Evolutionary conservation across 225 moss, liverwort and hornwort species (phyloP).

Genomic region (Climacium dendroides): DNA sequence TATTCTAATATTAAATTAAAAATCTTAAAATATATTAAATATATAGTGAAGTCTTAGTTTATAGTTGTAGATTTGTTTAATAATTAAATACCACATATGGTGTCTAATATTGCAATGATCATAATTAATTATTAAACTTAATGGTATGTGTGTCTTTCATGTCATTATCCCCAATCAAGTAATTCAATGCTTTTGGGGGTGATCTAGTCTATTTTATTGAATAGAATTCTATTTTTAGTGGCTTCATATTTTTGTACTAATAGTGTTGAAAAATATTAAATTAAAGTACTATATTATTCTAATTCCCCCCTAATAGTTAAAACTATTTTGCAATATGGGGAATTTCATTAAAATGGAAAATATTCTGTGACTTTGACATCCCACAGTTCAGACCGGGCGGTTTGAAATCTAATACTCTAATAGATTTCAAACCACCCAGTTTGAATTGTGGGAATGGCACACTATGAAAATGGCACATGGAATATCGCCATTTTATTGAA

Average conservation of each 20-base stretch:
- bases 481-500: no score
- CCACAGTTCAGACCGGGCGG: no score
- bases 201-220: neutral
- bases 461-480: no score
- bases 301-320: fast-evolving
- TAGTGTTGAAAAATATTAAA: neutral
- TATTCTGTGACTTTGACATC: no score
- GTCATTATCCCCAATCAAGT: neutral
- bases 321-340: no score
- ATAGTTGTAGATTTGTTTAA: neutral
- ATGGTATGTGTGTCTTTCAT: neutral
- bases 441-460: no score
- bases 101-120: no score
- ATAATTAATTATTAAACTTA: neutral
- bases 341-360: no score
- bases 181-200: no score
- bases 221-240: fast-evolving
- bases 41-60: neutral
- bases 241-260: neutral
- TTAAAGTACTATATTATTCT: neutral
- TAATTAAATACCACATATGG: neutral
- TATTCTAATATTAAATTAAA: no score
- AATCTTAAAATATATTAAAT: neutral
- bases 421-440: no score
- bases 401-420: no score